These are phyloP conservation scores for Blastobotrys apis DNA, from an alignment of 1,139 yeast species.

Conservation along the genomic window DNA sequence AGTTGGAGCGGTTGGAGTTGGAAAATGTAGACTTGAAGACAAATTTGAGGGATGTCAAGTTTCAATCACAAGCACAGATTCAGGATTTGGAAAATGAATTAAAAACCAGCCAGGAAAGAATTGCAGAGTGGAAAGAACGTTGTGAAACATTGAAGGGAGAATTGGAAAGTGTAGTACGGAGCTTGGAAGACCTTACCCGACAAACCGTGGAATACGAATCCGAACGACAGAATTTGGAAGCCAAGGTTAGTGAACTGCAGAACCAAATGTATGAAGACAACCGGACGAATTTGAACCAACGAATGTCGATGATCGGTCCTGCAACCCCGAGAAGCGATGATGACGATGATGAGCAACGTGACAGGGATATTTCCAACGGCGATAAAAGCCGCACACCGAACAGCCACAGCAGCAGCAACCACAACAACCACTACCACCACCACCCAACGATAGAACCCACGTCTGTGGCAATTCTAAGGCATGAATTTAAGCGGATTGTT, in stretches of 20 bases:
- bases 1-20: slow-evolving; percentile 33
- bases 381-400: not conserved
- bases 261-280: slow-evolving; percentile 22
- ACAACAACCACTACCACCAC: slow-evolving; percentile 3
- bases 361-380: not conserved
- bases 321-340: not conserved
- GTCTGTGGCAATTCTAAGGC: slow-evolving; percentile 45
- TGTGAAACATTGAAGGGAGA: slow-evolving; percentile 32
- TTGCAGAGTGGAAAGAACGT: slow-evolving; percentile 32
- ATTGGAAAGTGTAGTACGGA: slow-evolving; percentile 31
- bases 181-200: slow-evolving; percentile 36
- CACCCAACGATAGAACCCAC: slow-evolving; percentile 19
- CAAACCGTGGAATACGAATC: slow-evolving; percentile 37
- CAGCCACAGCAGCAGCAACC: not conserved
- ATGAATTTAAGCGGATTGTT: slow-evolving; percentile 67
- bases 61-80: slow-evolving; percentile 29
- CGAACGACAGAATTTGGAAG: slow-evolving; percentile 31
- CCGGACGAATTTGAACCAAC: slow-evolving; percentile 21
- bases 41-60: slow-evolving; percentile 32
- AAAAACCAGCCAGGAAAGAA: slow-evolving; percentile 26
- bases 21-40: slow-evolving; percentile 36
- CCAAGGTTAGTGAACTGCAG: slow-evolving; percentile 29
- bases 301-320: slow-evolving; percentile 28
- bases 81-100: slow-evolving; percentile 30
- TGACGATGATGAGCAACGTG: not conserved